phyloP scores from a whole-genome alignment of 129 eudicot species.

The Logfia minima region DNA sequence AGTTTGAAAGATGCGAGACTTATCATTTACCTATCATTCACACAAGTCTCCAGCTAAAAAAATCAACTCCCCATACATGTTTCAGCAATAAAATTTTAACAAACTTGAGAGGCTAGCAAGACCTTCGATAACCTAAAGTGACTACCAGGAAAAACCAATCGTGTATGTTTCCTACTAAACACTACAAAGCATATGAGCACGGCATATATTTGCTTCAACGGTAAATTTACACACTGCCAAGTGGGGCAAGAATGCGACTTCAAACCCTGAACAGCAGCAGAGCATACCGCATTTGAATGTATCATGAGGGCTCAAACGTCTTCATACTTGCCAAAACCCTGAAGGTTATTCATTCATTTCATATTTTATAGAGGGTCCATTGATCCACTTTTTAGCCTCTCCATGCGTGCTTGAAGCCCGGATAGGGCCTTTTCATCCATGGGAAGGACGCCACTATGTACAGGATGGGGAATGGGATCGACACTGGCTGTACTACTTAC shows the following conservation, averaged over 20 bases:
- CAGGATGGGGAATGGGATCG: slow-evolving; percentile 33
- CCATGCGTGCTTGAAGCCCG: slow-evolving; percentile 98
- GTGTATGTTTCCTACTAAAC: slow-evolving; percentile 11
- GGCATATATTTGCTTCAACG: slow-evolving; percentile 20
- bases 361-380: slow-evolving; percentile 54
- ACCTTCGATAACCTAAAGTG: slow-evolving; percentile 18
- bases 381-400: slow-evolving; percentile 92
- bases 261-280: neutral
- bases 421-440: slow-evolving; percentile 98
- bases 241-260: slow-evolving; percentile 16
- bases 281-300: neutral
- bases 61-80: neutral
- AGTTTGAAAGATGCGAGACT: neutral
- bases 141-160: neutral
- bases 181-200: slow-evolving; percentile 27
- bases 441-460: slow-evolving; percentile 67
- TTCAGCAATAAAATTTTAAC: slow-evolving; percentile 13
- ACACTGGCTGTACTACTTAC: slow-evolving; percentile 4
- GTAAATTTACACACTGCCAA: slow-evolving; percentile 24
- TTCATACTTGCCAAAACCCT: slow-evolving; percentile 18
- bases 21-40: slow-evolving; percentile 4
- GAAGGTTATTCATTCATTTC: neutral
- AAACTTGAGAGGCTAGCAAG: slow-evolving; percentile 4
- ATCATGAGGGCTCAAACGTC: slow-evolving; percentile 2
- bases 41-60: neutral